Evolutionary conservation across 495 filamentous ascomycete species (phyloP), one percentile per base, ranked within the genome.

Genomic region (Ramalina intermedia): DNA sequence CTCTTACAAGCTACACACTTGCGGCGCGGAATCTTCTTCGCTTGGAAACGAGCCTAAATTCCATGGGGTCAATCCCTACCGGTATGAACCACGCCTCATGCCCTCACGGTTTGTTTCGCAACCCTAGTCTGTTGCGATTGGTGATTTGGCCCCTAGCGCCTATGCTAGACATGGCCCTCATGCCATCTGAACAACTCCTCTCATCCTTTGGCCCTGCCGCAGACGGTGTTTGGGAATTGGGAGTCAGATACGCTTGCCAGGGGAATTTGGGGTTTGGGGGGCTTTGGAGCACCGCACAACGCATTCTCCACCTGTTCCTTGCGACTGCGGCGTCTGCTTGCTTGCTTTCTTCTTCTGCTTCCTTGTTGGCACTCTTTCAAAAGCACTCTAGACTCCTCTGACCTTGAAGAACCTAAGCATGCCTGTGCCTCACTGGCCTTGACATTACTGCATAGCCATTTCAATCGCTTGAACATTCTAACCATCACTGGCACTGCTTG

Each of bases 401-500:
- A 33, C 29, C 29, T 33, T 33, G 2, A 23, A n/a, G 21, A 41
- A 37, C 29, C 16, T 47, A 47, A 47, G 24, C 24, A 37, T 16
- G 12, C 12, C 44, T 47, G 44, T 37, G 44, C 49, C 53, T 41
- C 49, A 45, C 41, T 38, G 41, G 27, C 42, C 26, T 43, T 43
- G 42, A 13, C 16, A 39, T 24, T 29, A n/a, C 37, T 12, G 47
- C 37, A 26, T 16, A 41, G 12, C 13, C 20, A 42, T 24, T 16
- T 43, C 44, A 9, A 35, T n/a, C 2, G 41, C 3, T 3, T 26
- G 20, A 41, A 40, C 45, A 24, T 40, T 41, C 48, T 52, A 48
- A 52, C 53, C 43, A 44, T 8, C 43, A 33, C 7, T 17, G 53
- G 53, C 37, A 48, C 33, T 44, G n/a, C 23, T 55, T 52, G 53